Evolutionary conservation across 805 yeast genomes (phyloP).

Genomic region (Metschnikowia santaceciliae): DNA sequence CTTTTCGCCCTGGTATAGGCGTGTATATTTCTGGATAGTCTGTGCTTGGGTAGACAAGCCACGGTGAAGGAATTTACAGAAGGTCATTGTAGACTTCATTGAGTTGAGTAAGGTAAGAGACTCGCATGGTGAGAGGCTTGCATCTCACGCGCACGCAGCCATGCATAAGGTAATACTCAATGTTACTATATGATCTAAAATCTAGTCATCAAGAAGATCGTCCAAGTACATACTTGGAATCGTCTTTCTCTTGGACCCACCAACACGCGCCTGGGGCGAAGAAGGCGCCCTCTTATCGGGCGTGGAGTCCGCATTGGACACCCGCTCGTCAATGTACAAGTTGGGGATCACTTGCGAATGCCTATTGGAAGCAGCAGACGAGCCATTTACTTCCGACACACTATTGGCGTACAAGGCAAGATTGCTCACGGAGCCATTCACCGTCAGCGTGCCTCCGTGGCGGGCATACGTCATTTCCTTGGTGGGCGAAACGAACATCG

Average conservation of each 20-base stretch:
- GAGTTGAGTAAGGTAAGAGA: not conserved
- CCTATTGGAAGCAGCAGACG: constrained; percentile 20
- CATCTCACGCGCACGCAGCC: not conserved
- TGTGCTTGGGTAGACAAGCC: not conserved
- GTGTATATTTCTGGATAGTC: not conserved
- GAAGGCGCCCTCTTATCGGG: constrained; percentile 12
- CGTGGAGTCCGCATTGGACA: constrained; percentile 32
- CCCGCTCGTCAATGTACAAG: constrained; percentile 37
- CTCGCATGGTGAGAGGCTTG: not conserved
- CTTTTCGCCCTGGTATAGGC: not conserved
- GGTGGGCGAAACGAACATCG: constrained; percentile 75
- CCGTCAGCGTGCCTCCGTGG: constrained; percentile 12
- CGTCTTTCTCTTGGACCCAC: constrained; percentile 25
- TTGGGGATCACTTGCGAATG: constrained; percentile 33
- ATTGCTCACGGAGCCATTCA: constrained; percentile 19
- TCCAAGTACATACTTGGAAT: constrained; percentile 50
- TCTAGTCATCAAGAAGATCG: constrained; percentile 40
- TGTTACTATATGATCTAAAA: not conserved
- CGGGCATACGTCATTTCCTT: constrained; percentile 56
- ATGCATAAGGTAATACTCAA: not conserved
- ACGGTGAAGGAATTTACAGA: not conserved
- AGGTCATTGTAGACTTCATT: not conserved
- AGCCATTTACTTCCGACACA: constrained; percentile 18
- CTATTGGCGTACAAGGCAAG: constrained; percentile 12
- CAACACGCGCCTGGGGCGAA: constrained; percentile 9